Percentiles rank a stretch among this genome's conserved stretches.
These are phyloP conservation scores for Leccinellum albellum DNA, from an alignment of 768 basidiomycete species.

Conservation along the genomic window DNA sequence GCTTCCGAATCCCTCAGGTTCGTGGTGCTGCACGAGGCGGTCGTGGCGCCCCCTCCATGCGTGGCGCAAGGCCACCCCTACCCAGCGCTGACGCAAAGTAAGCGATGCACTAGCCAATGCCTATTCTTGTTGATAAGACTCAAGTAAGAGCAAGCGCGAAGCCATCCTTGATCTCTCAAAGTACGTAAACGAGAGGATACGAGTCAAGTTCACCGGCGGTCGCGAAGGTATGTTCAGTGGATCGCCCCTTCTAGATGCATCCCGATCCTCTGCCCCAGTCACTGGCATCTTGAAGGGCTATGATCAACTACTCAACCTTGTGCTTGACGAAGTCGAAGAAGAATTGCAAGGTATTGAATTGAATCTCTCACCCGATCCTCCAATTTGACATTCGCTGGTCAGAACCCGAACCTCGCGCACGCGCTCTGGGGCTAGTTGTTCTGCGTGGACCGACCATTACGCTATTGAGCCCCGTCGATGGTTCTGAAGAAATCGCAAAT, in stretches of 20 bases:
- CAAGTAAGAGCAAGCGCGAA: conserved; percentile 62
- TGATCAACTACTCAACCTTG: conserved; percentile 94
- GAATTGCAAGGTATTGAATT: conserved; percentile 56
- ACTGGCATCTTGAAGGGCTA: conserved; percentile 92
- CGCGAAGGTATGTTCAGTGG: conserved; percentile 65
- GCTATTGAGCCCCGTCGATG: conserved; percentile 90
- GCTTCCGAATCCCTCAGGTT: conserved; percentile 42
- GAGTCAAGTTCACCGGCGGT: conserved; percentile 98
- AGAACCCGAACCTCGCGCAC: conserved; percentile 64
- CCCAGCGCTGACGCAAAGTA: conserved; percentile 25
- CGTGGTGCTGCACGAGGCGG: conserved; percentile 54
- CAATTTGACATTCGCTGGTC: conserved; percentile 13
- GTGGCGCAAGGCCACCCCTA: conserved; percentile 18
- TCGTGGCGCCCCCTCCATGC: conserved; percentile 35
- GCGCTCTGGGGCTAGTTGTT: conserved; percentile 79
- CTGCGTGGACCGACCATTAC: conserved; percentile 93
- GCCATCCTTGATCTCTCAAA: conserved; percentile 94
- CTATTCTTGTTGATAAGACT: conserved; percentile 28
- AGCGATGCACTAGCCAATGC: conserved; percentile 7
- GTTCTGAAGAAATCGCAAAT: conserved; percentile 91
- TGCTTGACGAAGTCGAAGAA: conserved; percentile 94
- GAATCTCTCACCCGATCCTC: conserved; percentile 8
- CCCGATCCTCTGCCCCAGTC: conserved; percentile 44
- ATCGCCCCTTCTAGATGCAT: neutral
- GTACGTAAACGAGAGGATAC: conserved; percentile 87